Percentiles rank a stretch among this genome's conserved stretches.
These are phyloP conservation scores for Melaleuca alternifolia DNA, from an alignment of 345 rosid species.

Conservation along the genomic window DNA sequence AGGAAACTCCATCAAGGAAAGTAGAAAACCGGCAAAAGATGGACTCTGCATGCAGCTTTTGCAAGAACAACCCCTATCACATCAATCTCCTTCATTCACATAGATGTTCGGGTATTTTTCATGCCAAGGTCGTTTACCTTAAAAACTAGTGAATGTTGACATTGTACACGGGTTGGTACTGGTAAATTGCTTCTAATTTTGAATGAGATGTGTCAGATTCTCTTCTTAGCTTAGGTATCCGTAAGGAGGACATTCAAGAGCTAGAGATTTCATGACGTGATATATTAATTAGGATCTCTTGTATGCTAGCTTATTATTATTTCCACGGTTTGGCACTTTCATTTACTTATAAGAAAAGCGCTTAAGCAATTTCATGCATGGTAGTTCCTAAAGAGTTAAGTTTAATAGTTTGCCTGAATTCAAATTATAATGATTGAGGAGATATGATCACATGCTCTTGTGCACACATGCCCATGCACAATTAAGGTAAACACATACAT, in stretches of 20 bases:
- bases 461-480: background rate
- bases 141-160: background rate
- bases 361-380: background rate
- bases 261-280: background rate
- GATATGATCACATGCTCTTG: background rate
- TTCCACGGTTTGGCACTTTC: background rate
- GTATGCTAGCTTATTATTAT: background rate
- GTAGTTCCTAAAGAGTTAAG: background rate
- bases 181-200: background rate
- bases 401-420: background rate
- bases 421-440: background rate
- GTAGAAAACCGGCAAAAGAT: background rate
- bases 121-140: background rate
- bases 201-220: background rate
- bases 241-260: background rate
- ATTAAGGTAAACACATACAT: background rate
- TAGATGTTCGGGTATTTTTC: background rate
- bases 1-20: background rate
- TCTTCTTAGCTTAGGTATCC: background rate
- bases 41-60: background rate
- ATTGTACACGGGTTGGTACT: background rate
- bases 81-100: background rate
- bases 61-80: background rate
- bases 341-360: background rate
- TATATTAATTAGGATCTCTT: background rate